Evolutionary conservation across 2,329 filamentous ascomycete species (phyloP).

Genomic region (Sclerotinia subarctica): DNA sequence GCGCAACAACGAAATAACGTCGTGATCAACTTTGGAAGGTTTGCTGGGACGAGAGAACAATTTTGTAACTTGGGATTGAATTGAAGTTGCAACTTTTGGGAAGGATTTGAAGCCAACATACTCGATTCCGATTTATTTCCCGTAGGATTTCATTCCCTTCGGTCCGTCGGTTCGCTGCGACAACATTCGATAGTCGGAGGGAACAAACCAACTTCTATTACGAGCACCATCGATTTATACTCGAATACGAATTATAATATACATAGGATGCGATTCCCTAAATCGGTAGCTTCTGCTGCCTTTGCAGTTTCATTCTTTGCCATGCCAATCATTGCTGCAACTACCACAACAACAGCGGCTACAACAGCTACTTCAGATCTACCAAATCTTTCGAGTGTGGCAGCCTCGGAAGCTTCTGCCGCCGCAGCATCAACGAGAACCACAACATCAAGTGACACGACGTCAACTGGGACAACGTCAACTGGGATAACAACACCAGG

Average conservation of each 20-base stretch:
- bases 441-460: conserved; percentile 11
- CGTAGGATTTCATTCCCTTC: not conserved
- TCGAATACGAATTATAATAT: conserved; percentile 16
- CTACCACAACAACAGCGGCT: conserved; percentile 22
- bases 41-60: not conserved
- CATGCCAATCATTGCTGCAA: conserved; percentile 19
- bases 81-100: not conserved
- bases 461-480: conserved; percentile 2
- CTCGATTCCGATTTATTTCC: not conserved
- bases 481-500: conserved; percentile 25
- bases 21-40: conserved; percentile 14
- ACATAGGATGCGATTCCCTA: conserved; percentile 28
- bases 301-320: conserved; percentile 27
- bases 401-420: conserved; percentile 29
- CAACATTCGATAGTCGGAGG: conserved; percentile 10
- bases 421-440: conserved; percentile 24
- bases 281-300: conserved; percentile 25
- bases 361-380: conserved; percentile 21
- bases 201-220: conserved; percentile 20
- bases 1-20: conserved; percentile 11
- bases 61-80: not conserved
- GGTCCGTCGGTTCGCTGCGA: not conserved
- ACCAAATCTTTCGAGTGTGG: conserved; percentile 30
- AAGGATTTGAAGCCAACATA: not conserved
- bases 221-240: conserved; percentile 18